These are phyloP conservation scores for Neurospora pannonica DNA, from an alignment of 495 filamentous ascomycete species.

Conservation along the genomic window DNA sequence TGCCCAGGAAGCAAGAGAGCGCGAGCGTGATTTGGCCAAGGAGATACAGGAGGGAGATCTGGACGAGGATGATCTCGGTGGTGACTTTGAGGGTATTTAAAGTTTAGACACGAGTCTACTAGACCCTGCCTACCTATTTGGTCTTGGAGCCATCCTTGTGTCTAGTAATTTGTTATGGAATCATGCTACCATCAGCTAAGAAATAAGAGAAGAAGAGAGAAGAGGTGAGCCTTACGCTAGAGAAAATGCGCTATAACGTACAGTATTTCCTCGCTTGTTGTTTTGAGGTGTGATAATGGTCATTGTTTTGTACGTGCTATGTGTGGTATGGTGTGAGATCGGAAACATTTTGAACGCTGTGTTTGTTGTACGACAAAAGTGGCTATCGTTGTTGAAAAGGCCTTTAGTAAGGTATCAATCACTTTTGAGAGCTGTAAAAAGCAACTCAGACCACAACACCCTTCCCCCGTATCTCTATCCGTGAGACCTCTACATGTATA, in stretches of 20 bases:
- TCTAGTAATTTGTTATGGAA: slow-evolving; percentile 13
- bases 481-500: neutral
- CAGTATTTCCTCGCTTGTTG: neutral
- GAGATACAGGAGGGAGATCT: slow-evolving; percentile 98
- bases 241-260: neutral
- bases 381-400: neutral
- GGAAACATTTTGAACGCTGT: neutral
- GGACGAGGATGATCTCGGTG: slow-evolving; percentile 93
- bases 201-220: neutral
- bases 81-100: slow-evolving; percentile 92
- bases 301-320: neutral
- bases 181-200: neutral
- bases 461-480: too few species aligned
- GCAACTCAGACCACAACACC: too few species aligned
- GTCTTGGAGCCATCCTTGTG: neutral
- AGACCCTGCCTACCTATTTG: neutral
- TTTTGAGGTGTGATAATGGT: neutral
- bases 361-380: neutral
- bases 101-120: neutral
- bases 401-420: neutral
- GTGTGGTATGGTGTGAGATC: neutral
- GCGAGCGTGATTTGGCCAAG: slow-evolving; percentile 93
- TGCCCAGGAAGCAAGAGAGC: slow-evolving; percentile 90
- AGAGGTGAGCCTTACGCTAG: neutral
- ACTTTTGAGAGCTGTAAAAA: too few species aligned